Evolutionary conservation across 805 yeast genomes (phyloP).

Genomic region (Candida corydali): DNA sequence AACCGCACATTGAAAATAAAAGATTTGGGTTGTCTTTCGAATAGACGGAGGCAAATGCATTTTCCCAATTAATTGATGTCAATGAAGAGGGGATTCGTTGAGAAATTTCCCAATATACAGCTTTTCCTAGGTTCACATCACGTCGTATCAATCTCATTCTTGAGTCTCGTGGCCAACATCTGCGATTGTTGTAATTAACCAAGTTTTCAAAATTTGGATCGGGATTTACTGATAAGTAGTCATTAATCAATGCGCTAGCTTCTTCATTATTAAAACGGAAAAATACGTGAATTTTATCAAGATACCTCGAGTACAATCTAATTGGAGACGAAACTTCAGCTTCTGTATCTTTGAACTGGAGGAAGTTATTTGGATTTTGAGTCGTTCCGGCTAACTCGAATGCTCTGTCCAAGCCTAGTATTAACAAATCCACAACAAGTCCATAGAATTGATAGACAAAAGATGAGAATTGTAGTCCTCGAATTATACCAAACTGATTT

Average conservation of each 20-base stretch:
- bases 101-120: conserved; percentile 85
- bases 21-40: conserved; percentile 87
- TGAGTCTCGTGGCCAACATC: conserved; percentile 92
- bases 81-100: conserved; percentile 76
- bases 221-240: conserved; percentile 77
- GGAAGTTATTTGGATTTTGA: conserved; percentile 66
- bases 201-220: conserved; percentile 89
- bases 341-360: conserved; percentile 58
- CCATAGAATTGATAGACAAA: conserved; percentile 91
- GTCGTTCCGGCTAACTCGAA: conserved; percentile 80
- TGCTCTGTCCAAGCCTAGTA: conserved; percentile 86
- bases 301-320: conserved; percentile 72
- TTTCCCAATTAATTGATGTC: conserved; percentile 73
- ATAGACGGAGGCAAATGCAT: conserved; percentile 80
- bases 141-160: conserved; percentile 88
- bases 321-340: conserved; percentile 72
- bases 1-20: conserved; percentile 89
- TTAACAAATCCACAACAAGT: conserved; percentile 70
- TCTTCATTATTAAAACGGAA: conserved; percentile 74
- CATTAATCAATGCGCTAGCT: conserved; percentile 69
- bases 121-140: conserved; percentile 90
- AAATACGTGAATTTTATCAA: conserved; percentile 76
- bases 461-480: conserved; percentile 88
- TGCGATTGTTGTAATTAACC: conserved; percentile 80
- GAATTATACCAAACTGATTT: conserved; percentile 79